A percentile compares a stretch with the other conserved stretches of the same genome.
phyloP scores from a whole-genome alignment of 2,329 filamentous ascomycete genomes.

The Lasiodiplodia hormozganensis region DNA sequence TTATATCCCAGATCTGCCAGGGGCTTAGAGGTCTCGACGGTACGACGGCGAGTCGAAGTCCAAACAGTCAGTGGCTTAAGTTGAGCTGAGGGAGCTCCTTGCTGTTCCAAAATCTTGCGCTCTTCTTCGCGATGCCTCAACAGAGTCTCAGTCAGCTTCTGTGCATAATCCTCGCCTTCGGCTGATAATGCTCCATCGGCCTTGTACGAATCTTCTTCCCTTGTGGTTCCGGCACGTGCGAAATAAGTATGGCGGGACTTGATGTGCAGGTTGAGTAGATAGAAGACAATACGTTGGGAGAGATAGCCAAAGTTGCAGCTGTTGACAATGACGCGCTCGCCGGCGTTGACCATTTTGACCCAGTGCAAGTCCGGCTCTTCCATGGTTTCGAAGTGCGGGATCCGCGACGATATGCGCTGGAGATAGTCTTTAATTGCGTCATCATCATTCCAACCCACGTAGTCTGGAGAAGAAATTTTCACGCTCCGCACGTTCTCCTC shows the following conservation, averaged over 20 bases:
- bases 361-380: slow-evolving; percentile 92
- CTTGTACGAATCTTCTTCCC: slow-evolving; percentile 91
- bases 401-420: slow-evolving; percentile 85
- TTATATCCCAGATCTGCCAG: slow-evolving; percentile 82
- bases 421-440: slow-evolving; percentile 94
- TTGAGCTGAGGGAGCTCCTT: slow-evolving; percentile 71
- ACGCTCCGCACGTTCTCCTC: slow-evolving; percentile 96
- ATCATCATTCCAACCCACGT: slow-evolving; percentile 87
- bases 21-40: slow-evolving; percentile 85
- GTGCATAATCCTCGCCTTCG: slow-evolving; percentile 74
- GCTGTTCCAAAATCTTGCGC: slow-evolving; percentile 70
- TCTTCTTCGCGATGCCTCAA: slow-evolving; percentile 85
- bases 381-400: slow-evolving; percentile 97
- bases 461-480: slow-evolving; percentile 98
- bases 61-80: slow-evolving; percentile 86
- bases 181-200: slow-evolving; percentile 84
- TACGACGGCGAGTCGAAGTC: slow-evolving; percentile 91
- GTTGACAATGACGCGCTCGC: slow-evolving; percentile 91
- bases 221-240: slow-evolving; percentile 81
- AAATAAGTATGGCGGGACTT: slow-evolving; percentile 95
- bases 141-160: slow-evolving; percentile 84
- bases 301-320: slow-evolving; percentile 97
- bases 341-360: slow-evolving; percentile 99
- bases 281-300: slow-evolving; percentile 97
- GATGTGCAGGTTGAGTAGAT: slow-evolving; percentile 96